These are phyloP conservation scores for Peronospora belbahrii DNA, from an alignment of 352 stramenopile genomes.

Conservation along the genomic window DNA sequence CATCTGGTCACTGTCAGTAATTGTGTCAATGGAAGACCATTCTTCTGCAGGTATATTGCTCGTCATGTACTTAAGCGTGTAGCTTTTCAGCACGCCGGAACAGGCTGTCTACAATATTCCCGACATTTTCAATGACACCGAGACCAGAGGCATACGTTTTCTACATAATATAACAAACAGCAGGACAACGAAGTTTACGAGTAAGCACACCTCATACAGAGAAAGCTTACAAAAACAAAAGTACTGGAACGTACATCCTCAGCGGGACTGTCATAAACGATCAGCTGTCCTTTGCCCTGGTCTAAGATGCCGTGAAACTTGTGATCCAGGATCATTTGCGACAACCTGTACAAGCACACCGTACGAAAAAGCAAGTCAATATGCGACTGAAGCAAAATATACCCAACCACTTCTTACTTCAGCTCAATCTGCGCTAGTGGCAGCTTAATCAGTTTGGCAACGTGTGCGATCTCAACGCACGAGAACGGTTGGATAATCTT, in stretches of 20 bases:
- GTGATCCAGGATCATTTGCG: conserved; percentile 99
- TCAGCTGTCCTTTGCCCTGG: conserved; percentile 98
- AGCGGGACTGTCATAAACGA: conserved; percentile 93
- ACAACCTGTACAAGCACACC: conserved; percentile 80
- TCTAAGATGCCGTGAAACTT: conserved; percentile 98
- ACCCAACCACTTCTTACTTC: conserved; percentile 40
- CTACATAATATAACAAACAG: conserved; percentile 18
- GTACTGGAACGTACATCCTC: conserved; percentile 81
- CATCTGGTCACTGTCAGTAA: conserved; percentile 1
- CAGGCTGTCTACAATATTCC: conserved; percentile 93
- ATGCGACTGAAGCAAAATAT: background rate
- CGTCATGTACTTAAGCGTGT: conserved; percentile 38
- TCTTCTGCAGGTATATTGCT: conserved; percentile 12
- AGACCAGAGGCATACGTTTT: conserved; percentile 90
- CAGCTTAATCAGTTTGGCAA: conserved; percentile 97
- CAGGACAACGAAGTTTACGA: conserved; percentile 5
- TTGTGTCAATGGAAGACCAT: background rate
- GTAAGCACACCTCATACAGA: background rate
- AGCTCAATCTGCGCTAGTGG: conserved; percentile 76
- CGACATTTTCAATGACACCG: conserved; percentile 95
- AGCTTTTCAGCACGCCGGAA: conserved; percentile 86
- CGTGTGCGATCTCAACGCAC: conserved; percentile 94
- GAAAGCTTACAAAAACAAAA: background rate
- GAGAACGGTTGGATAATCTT: conserved; percentile 99
- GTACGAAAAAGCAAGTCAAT: conserved; percentile 10